Percentiles rank a stretch among this genome's conserved stretches.
Evolutionary conservation across 1,139 yeast genomes (phyloP).

Genomic region (Yamadazyma epiphylla): DNA sequence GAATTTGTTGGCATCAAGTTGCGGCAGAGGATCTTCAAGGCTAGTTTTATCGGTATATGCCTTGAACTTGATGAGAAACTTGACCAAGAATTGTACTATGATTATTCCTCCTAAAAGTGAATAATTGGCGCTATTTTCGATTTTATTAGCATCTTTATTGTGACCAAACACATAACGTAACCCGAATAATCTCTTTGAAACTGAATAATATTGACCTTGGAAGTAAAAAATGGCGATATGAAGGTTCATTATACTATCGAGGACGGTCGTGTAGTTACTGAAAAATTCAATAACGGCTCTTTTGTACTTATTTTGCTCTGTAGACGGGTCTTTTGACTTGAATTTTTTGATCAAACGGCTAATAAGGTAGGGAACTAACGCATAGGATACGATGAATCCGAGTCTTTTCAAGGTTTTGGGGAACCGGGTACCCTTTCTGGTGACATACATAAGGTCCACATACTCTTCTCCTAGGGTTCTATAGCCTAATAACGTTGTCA

Average conservation of each 20-base stretch:
- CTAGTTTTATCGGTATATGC: conserved; percentile 20
- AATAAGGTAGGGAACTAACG: conserved; percentile 53
- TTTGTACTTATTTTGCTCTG: conserved; percentile 6
- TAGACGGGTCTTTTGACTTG: conserved; percentile 20
- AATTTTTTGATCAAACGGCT: conserved; percentile 27
- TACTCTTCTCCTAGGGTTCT: conserved; percentile 93
- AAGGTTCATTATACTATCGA: conserved; percentile 54
- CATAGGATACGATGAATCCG: conserved; percentile 52
- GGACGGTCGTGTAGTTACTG: conserved; percentile 38
- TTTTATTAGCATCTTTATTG: conserved; percentile 44
- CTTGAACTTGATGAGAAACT: conserved; percentile 33
- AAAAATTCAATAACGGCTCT: conserved; percentile 17
- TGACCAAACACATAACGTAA: conserved; percentile 75
- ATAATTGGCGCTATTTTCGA: conserved; percentile 55
- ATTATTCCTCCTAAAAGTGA: conserved; percentile 74
- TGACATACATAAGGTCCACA: conserved; percentile 76
- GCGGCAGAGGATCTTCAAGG: conserved; percentile 10
- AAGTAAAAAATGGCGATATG: conserved; percentile 83
- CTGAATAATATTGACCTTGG: conserved; percentile 72
- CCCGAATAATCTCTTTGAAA: conserved; percentile 76
- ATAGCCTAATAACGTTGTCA: conserved; percentile 74
- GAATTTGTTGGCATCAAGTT: conserved; percentile 3
- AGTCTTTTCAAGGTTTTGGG: conserved; percentile 47
- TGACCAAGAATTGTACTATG: conserved; percentile 54
- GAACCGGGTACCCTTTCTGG: conserved; percentile 44